Conservation (phyloP, 228 moss, liverwort and hornwort genomes). For the Sphagnum magellanicum region DNA sequence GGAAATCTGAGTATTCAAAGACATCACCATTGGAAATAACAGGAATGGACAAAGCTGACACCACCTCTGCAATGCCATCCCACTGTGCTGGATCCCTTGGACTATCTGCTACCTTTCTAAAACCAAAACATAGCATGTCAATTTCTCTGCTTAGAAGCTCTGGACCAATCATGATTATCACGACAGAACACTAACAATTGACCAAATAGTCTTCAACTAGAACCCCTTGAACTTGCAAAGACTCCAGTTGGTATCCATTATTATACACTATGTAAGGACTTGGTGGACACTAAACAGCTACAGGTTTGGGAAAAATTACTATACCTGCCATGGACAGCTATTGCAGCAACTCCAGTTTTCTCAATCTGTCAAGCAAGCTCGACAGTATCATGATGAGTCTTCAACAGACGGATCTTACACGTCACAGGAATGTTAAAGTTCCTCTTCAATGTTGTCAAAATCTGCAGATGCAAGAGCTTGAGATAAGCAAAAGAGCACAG, state of each 20-base stretch:
- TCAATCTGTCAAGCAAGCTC: slow-evolving; percentile 90
- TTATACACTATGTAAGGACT: no score
- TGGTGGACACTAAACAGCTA: no score
- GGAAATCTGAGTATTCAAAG: slow-evolving; percentile 77
- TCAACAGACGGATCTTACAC: slow-evolving; percentile 82
- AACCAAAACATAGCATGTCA: no score
- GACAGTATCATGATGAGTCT: slow-evolving; percentile 62
- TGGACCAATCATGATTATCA: no score
- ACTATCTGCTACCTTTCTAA: slow-evolving; percentile 58
- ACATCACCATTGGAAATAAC: slow-evolving; percentile 93
- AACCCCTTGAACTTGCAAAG: no score
- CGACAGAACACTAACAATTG: no score
- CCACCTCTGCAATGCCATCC: slow-evolving; percentile 85
- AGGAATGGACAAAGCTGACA: slow-evolving; percentile 74
- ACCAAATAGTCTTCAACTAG: no score
- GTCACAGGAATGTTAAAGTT: slow-evolving; percentile 75
- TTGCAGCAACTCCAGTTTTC: slow-evolving; percentile 58
- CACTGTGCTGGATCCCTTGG: slow-evolving; percentile 85
- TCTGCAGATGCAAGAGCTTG: slow-evolving; percentile 16
- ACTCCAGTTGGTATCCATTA: no score
- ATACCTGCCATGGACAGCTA: slow-evolving; percentile 84
- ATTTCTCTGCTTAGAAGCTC: no score
- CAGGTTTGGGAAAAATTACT: no score
- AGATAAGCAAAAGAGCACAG: no score
- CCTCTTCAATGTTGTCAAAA: slow-evolving; percentile 72